Base-by-base conservation (phyloP, 2,329 filamentous ascomycete species). In the Colletotrichum cuscutae region DNA sequence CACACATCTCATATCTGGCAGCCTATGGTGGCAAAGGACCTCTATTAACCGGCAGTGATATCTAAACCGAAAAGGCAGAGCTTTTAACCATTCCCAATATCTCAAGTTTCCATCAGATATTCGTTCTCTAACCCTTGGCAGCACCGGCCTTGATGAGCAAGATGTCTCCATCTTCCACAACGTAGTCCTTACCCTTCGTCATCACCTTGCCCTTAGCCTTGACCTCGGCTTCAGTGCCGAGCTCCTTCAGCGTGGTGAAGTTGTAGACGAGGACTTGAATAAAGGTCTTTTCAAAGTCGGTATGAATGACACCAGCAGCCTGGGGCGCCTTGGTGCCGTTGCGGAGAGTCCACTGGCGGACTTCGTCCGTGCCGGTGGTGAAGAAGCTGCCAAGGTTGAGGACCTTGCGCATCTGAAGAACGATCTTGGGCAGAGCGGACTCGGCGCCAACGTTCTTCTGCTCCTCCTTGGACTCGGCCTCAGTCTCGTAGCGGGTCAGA, bases 231-330 rank as follows among this genome's bases (percentile, higher is more conserved):
- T 99, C 97, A 76, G 97, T 95, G 65, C 96, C 96, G 61, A 94
- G 87, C 84, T 98, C 97, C 86, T 93, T 95, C 66, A 99, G 86
- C 2, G 89, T 85, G 30, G 82, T 87, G 85, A 91, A 99, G 87
- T 98, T 98, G 87, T 97, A 98, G 35, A 98, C 95, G 76, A 99
- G 89, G 75, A 89, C 93, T 86, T 99, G 97, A 79, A 99, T 99
- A 82, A 99, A 99, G 0, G 97, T 99, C 92, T 99, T 99, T 85
- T 99, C 97, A 77, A 99, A 98, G 82, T 99, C 97, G 77, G 93
- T 94, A 86, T 99, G 97, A 77, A 99, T 99, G 75, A 99, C 97
- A 89, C 97, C 97, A 49, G 97, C 97, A 59, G 97, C 97, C 81
- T 97, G 94, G 22, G 97, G 97, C n/a, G 97, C 97, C 88, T 99